phyloP scores from a whole-genome alignment of 2,329 filamentous ascomycete genomes.

The Canariomyces notabilis region DNA sequence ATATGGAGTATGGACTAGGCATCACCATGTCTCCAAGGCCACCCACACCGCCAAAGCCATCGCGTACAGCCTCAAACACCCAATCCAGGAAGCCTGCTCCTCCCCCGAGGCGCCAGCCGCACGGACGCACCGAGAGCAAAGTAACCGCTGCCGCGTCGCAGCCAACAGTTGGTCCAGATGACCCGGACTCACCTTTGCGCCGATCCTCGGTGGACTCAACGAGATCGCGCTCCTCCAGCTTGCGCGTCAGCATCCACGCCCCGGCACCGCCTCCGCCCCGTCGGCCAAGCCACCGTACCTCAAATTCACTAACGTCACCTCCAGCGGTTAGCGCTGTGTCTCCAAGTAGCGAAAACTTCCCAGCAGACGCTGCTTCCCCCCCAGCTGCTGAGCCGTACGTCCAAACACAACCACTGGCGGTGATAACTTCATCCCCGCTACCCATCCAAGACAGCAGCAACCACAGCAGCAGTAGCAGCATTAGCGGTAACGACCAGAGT shows the following conservation, averaged over 20 bases:
- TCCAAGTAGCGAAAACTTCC: not conserved
- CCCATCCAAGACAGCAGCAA: not conserved
- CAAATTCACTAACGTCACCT: constrained; percentile 22
- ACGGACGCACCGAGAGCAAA: constrained; percentile 43
- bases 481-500: constrained; percentile 14
- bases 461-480: constrained; percentile 14
- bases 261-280: constrained; percentile 54
- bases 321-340: constrained; percentile 4
- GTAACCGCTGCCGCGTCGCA: constrained; percentile 16
- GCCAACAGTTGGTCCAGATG: constrained; percentile 29
- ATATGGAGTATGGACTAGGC: constrained; percentile 25
- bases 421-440: not conserved
- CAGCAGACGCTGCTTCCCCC: not conserved
- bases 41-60: constrained; percentile 37
- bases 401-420: not conserved
- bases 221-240: constrained; percentile 42
- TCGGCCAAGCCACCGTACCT: constrained; percentile 38
- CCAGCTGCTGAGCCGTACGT: not conserved
- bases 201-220: constrained; percentile 49
- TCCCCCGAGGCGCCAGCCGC: constrained; percentile 48
- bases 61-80: constrained; percentile 30
- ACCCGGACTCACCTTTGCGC: constrained; percentile 32
- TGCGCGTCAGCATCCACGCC: constrained; percentile 37
- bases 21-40: constrained; percentile 31
- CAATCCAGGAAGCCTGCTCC: constrained; percentile 40